Evolutionary conservation across 805 yeast genomes (phyloP), one percentile per base, ranked within the genome.

Genomic region (Alloascoidea hylecoeti): DNA sequence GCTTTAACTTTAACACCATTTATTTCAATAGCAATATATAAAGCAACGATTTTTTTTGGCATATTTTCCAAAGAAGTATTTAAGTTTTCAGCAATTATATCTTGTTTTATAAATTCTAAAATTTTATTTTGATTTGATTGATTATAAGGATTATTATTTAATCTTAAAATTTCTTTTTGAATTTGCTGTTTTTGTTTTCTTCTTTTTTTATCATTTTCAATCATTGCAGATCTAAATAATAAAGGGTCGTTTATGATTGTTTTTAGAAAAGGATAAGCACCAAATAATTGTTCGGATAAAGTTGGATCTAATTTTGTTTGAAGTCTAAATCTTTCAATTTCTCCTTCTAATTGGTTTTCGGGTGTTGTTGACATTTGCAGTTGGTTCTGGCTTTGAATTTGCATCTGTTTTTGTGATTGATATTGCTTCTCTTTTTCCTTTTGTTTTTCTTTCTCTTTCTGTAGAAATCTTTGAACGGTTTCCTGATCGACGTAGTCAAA

Each of bases 31-130:
- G 75, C 66, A n/a, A 92, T 75, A 56, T 78, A 89, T 9, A 23
- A 30, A 92, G 67, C 95, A 92, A 85, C 78, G 58, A 92, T 92
- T 27, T 82, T 68, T 54, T 92, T 98, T 0, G 99, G 98, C 3
- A 89, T 74, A 38, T 78, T 75, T 41, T 88, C 96, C 53, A 76
- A 66, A 0, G 98, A 97, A 44, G 73, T 65, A 35, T 73, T 66
- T 64, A 81, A 63, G 51, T 85, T 84, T 44, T 84, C 94, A 42
- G 84, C 83, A 36, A 89, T 76, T 33, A 76, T 81, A 47, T 72
- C 73, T 47, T 75, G 78, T 43, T 75, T 71, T 39, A 78, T 78
- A 39, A 78, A 49, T 47, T 83, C 89, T 50, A 75, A 46, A 35
- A 84, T 76, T 45, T 68, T 67, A 15, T 64, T 66, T 47, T 80